These are phyloP conservation scores for Trametes coccinea DNA, from an alignment of 768 basidiomycete species.

Conservation along the genomic window DNA sequence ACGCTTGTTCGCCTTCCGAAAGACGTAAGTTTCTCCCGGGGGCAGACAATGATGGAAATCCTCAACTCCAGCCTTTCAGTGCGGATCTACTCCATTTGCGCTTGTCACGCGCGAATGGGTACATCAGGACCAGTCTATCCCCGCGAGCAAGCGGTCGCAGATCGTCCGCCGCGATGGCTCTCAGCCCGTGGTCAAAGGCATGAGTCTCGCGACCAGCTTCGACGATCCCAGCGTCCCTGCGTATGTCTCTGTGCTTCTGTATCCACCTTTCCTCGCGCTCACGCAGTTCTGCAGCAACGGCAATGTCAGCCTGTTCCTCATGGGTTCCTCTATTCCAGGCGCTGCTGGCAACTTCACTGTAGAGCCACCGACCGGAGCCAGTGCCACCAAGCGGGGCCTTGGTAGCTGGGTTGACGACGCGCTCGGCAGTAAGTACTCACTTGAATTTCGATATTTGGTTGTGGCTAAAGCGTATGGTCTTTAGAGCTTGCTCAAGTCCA, in stretches of 20 bases:
- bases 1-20: constrained; percentile 57
- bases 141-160: constrained; percentile 30
- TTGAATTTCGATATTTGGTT: too few species aligned
- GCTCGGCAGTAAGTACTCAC: not conserved
- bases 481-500: constrained; percentile 2
- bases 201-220: constrained; percentile 45
- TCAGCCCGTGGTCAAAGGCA: constrained; percentile 39
- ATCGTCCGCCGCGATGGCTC: constrained; percentile 38
- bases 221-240: constrained; percentile 26
- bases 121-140: constrained; percentile 46
- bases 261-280: not conserved
- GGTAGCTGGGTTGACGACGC: constrained; percentile 8
- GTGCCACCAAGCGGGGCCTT: constrained; percentile 15
- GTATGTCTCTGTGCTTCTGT: not conserved
- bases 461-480: not conserved
- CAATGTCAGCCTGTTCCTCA: constrained; percentile 16
- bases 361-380: not conserved
- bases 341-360: constrained; percentile 17
- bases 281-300: constrained; percentile 5
- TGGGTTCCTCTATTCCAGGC: constrained; percentile 12
- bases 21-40: constrained; percentile 36
- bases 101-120: constrained; percentile 43
- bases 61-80: constrained; percentile 18
- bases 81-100: constrained; percentile 32
- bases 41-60: not conserved